These are phyloP conservation scores for Hsuehochloa calcarea DNA, from an alignment of 176 grass and related monocot species.

Conservation along the genomic window DNA sequence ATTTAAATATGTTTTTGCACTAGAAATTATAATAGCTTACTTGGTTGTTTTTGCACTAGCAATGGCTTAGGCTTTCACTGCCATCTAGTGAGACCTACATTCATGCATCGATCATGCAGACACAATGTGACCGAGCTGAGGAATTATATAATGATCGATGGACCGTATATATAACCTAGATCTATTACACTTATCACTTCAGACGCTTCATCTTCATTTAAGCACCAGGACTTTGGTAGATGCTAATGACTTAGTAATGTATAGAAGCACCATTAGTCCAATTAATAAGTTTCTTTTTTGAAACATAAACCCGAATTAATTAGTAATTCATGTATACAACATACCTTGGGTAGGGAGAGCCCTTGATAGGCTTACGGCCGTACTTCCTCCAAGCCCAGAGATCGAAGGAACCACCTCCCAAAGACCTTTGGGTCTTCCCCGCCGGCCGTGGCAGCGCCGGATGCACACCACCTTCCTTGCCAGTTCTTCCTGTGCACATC, in stretches of 20 bases:
- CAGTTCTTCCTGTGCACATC: conserved; percentile 64
- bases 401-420: conserved; percentile 90
- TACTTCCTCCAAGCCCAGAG: conserved; percentile 99
- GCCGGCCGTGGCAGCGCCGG: conserved; percentile 65
- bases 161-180: neutral
- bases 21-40: too few species aligned
- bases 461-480: conserved; percentile 92
- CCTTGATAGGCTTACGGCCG: conserved; percentile 98
- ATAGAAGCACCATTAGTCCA: neutral
- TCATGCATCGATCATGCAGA: conserved; percentile 27
- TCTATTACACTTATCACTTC: conserved; percentile 18
- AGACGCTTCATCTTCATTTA: neutral
- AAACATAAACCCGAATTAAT: neutral
- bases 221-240: neutral
- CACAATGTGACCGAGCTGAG: conserved; percentile 5
- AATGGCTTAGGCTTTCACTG: too few species aligned
- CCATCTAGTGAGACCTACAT: too few species aligned
- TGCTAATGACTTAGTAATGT: neutral
- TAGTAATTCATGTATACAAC: conserved; percentile 15
- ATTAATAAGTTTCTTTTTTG: neutral
- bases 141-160: conserved; percentile 25
- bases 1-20: too few species aligned
- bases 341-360: conserved; percentile 93
- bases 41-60: too few species aligned
- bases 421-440: conserved; percentile 37